Evolutionary conservation across 305 asterid genomes (phyloP), one percentile per base, ranked within the genome.

Genomic region (Ajuga reptans): DNA sequence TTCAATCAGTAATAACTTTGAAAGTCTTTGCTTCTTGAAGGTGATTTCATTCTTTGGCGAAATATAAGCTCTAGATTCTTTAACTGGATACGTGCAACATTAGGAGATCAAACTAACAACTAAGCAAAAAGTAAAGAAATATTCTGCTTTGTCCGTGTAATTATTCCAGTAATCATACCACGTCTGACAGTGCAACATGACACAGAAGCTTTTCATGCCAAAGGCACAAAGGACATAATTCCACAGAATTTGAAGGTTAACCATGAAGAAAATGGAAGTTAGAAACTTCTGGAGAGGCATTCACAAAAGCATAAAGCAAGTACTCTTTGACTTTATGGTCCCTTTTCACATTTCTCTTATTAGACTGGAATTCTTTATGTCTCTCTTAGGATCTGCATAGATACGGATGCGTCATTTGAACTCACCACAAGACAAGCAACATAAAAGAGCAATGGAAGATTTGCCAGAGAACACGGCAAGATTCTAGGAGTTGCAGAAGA

Each of bases 71-170:
- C 80, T 87, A 91, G 80, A 80, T 84, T 86, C 91, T 78, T 87
- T 89, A 80, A 91, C 96, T 87, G 98, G 87, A 84, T 84, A 74
- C 76, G 83, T 72, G 88, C 95, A 89, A 77, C 83, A 82, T 78
- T 76, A 85, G 79, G 80, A 80, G 78, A 84, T 85, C 79, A 89
- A 84, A 68, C 82, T 84, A 67, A 71, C 62, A 68, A 47, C 79
- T 60, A 71, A 65, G 58, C 21, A 66, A 52, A 34, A 72, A 72
- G 57, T 50, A 70, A 72, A 75, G 29, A 33, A 45, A 81, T 69
- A 74, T 58, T 80, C 52, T 66, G 64, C n/a, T 80, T 36, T 61
- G 75, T 67, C 82, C 80, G 45, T 66, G 72, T 58, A 80, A 79
- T 72, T 53, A 74, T 69, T 79, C 72, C 76, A 78, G 72, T 76